A percentile compares a stretch with the other conserved stretches of the same genome.
phyloP scores from a whole-genome alignment of 192 early-diverging fungal species.

The Allomyces macrogynus region DNA sequence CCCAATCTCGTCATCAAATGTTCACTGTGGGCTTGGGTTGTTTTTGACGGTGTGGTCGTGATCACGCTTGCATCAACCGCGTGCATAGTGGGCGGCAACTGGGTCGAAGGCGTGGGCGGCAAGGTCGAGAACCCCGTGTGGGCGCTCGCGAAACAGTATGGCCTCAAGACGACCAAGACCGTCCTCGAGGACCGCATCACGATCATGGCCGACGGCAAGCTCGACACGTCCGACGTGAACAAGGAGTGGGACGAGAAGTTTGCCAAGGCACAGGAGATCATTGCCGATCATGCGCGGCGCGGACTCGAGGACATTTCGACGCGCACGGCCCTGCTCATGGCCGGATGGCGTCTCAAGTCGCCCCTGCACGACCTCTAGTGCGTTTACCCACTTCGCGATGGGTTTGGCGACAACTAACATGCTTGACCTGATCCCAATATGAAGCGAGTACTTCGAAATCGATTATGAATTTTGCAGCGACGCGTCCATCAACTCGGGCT shows the following conservation, averaged over 20 bases:
- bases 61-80: background rate
- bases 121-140: conserved; percentile 16
- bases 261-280: conserved; percentile 1
- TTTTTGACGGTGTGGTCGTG: too few relatives aligned
- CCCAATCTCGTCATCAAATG: too few relatives aligned
- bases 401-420: background rate
- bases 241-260: conserved; percentile 1
- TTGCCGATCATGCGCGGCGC: conserved; percentile 6
- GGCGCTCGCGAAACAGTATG: conserved; percentile 9
- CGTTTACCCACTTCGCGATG: too few relatives aligned
- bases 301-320: conserved; percentile 13
- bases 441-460: conserved; percentile 13
- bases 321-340: conserved; percentile 9
- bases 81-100: background rate
- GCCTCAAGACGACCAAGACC: conserved; percentile 9
- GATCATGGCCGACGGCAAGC: conserved; percentile 8
- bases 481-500: conserved; percentile 12
- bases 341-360: conserved; percentile 7
- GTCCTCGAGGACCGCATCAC: conserved; percentile 11
- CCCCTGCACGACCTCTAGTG: too few relatives aligned
- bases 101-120: conserved; percentile 13
- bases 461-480: conserved; percentile 12
- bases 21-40: too few relatives aligned
- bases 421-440: conserved; percentile 8
- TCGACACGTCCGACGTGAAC: conserved; percentile 3